Evolutionary conservation across 352 stramenopile species (phyloP).

Genomic region (Phytophthora crassamura): DNA sequence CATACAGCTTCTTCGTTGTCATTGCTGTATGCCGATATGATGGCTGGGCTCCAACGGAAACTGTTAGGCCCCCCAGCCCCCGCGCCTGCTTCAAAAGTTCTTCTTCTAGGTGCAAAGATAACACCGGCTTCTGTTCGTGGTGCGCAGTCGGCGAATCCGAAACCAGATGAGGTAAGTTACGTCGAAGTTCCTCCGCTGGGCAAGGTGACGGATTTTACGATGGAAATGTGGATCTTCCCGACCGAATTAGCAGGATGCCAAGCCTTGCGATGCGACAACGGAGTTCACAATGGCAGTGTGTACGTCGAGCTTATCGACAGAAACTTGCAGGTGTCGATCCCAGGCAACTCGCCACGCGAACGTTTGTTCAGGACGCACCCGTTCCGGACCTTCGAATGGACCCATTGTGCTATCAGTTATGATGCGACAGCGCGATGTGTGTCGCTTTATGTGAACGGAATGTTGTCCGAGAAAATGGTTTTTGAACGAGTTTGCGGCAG

Average conservation of each 20-base stretch:
- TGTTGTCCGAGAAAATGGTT: conserved; percentile 31
- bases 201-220: conserved; percentile 66
- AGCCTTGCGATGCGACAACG: conserved; percentile 79
- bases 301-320: conserved; percentile 79
- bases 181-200: conserved; percentile 71
- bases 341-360: conserved; percentile 76
- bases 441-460: conserved; percentile 68
- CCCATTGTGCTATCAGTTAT: conserved; percentile 73
- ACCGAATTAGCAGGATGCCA: conserved; percentile 67
- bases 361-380: conserved; percentile 61
- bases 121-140: conserved; percentile 16
- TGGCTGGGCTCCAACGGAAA: conserved; percentile 69
- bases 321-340: conserved; percentile 72
- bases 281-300: conserved; percentile 68
- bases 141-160: conserved; percentile 35
- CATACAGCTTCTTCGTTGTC: conserved; percentile 83
- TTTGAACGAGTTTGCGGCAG: conserved; percentile 55
- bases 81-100: conserved; percentile 51
- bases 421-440: conserved; percentile 29
- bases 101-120: conserved; percentile 67
- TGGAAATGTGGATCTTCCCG: conserved; percentile 86
- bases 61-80: conserved; percentile 37
- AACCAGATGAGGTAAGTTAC: conserved; percentile 67
- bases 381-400: conserved; percentile 74
- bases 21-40: conserved; percentile 76